Evolutionary conservation across 2,329 filamentous ascomycete genomes (phyloP).

Genomic region (Colletotrichum sp.): DNA sequence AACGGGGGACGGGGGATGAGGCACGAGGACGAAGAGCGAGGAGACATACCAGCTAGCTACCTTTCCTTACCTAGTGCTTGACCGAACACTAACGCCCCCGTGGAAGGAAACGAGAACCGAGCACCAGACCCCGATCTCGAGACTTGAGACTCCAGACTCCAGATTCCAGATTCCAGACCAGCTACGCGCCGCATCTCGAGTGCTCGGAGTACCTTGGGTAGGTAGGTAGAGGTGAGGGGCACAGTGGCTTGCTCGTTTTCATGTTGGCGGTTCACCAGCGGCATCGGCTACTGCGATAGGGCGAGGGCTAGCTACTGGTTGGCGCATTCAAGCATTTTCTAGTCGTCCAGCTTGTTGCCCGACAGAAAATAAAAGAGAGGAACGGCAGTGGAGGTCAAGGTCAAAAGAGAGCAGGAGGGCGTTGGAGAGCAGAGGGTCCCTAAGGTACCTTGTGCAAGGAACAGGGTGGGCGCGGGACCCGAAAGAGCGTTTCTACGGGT

Average conservation of each 20-base stretch:
- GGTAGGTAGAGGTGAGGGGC: not conserved
- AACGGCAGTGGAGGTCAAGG: not conserved
- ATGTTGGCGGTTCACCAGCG: not conserved
- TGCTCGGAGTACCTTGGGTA: not conserved
- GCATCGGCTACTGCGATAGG: not conserved
- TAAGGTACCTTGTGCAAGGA: not conserved
- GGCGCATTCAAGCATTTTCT: constrained; percentile 9
- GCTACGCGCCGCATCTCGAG: not conserved
- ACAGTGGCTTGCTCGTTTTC: not conserved
- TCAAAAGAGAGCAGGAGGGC: not conserved
- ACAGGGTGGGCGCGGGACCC: constrained; percentile 4
- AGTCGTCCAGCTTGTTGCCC: not conserved
- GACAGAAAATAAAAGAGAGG: not conserved
- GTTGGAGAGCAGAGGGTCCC: not conserved
- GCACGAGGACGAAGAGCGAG: not conserved
- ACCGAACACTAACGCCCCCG: not conserved
- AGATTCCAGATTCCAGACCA: not conserved
- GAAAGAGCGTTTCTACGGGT: not conserved
- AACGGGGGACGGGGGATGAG: not conserved
- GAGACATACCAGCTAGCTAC: not conserved
- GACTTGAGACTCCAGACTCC: not conserved
- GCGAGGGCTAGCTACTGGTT: not conserved
- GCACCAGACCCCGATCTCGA: not conserved
- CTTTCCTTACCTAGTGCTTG: not conserved
- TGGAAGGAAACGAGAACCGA: not conserved